A percentile compares a stretch with the other conserved stretches of the same genome.
Conservation (phyloP, 2,329 filamentous ascomycete genomes). For the Ceratocystis ficicola region DNA sequence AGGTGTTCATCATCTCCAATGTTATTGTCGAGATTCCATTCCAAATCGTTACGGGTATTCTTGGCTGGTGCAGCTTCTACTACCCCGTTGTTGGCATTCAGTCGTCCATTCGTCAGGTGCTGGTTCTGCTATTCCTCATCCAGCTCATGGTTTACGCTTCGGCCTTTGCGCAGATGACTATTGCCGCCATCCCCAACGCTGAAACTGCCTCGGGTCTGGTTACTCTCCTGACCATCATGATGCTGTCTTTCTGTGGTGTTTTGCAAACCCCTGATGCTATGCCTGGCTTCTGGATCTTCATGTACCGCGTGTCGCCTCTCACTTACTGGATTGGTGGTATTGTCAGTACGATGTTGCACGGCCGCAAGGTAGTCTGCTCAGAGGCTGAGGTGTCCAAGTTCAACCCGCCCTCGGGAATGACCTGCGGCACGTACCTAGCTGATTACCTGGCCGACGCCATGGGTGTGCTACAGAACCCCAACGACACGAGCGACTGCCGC, state of each 20-base stretch:
- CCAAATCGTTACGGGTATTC: slow-evolving; percentile 50
- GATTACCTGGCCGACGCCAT: slow-evolving; percentile 39
- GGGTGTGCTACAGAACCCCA: slow-evolving; percentile 51
- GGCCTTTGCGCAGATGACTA: slow-evolving; percentile 62
- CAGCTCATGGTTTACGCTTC: slow-evolving; percentile 59
- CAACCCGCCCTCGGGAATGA: slow-evolving; percentile 47
- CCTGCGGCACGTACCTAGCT: slow-evolving; percentile 52
- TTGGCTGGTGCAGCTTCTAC: slow-evolving; percentile 57
- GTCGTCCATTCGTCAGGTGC: slow-evolving; percentile 43
- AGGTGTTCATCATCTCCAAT: slow-evolving; percentile 59
- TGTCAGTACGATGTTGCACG: slow-evolving; percentile 52
- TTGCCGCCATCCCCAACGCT: slow-evolving; percentile 56
- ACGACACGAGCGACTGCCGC: slow-evolving; percentile 44
- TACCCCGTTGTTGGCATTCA: slow-evolving; percentile 47
- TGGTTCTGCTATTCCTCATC: slow-evolving; percentile 53
- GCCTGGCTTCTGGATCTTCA: slow-evolving; percentile 65
- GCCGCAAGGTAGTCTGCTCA: slow-evolving; percentile 40
- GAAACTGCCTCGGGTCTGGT: slow-evolving; percentile 55
- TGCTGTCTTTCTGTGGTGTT: slow-evolving; percentile 51
- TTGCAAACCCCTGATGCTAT: slow-evolving; percentile 46
- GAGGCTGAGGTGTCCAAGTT: slow-evolving; percentile 50
- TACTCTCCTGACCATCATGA: slow-evolving; percentile 47
- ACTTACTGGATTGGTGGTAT: slow-evolving; percentile 59
- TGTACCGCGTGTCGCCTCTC: slow-evolving; percentile 57
- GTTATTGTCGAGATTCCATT: slow-evolving; percentile 62